Conservation (phyloP, 2,329 filamentous ascomycete species). For the Ophiostoma sp. region DNA sequence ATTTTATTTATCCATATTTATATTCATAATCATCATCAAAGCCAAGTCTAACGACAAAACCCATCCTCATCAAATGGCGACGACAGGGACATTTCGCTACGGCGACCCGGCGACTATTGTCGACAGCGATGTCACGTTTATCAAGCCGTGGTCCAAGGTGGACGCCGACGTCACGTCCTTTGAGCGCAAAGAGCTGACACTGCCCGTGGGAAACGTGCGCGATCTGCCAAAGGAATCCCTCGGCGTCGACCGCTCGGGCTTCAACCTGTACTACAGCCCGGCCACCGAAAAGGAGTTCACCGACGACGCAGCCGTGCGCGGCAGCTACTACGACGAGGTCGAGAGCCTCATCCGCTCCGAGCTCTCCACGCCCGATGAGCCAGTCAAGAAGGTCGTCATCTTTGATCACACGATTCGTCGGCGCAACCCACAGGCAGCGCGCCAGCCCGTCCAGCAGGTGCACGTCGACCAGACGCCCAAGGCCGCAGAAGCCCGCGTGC, state of each 20-base stretch:
- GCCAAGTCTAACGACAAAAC: not conserved
- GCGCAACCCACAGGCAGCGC: slow-evolving; percentile 47
- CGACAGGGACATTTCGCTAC: slow-evolving; percentile 48
- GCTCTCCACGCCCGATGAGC: slow-evolving; percentile 34
- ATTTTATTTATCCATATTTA: not conserved
- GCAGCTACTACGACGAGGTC: slow-evolving; percentile 57
- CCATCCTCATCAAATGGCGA: slow-evolving; percentile 24
- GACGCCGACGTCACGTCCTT: slow-evolving; percentile 55
- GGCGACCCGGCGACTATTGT: slow-evolving; percentile 49
- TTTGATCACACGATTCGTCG: slow-evolving; percentile 69
- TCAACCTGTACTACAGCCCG: slow-evolving; percentile 48
- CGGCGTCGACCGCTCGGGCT: slow-evolving; percentile 54
- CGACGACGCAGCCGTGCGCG: slow-evolving; percentile 51
- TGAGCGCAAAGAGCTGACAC: slow-evolving; percentile 41
- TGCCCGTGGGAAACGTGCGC: slow-evolving; percentile 52
- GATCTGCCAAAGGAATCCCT: slow-evolving; percentile 47
- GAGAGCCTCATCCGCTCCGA: slow-evolving; percentile 51
- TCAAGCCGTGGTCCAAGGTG: slow-evolving; percentile 61
- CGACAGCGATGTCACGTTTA: slow-evolving; percentile 23
- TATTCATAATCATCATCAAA: not conserved
- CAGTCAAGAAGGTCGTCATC: slow-evolving; percentile 57
- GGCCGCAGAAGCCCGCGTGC: slow-evolving; percentile 57
- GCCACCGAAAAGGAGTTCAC: slow-evolving; percentile 51
- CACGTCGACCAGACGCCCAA: slow-evolving; percentile 66
- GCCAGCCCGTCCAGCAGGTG: slow-evolving; percentile 63